phyloP scores from a whole-genome alignment of 2,329 filamentous ascomycete genomes.

The Fusarium buharicum region DNA sequence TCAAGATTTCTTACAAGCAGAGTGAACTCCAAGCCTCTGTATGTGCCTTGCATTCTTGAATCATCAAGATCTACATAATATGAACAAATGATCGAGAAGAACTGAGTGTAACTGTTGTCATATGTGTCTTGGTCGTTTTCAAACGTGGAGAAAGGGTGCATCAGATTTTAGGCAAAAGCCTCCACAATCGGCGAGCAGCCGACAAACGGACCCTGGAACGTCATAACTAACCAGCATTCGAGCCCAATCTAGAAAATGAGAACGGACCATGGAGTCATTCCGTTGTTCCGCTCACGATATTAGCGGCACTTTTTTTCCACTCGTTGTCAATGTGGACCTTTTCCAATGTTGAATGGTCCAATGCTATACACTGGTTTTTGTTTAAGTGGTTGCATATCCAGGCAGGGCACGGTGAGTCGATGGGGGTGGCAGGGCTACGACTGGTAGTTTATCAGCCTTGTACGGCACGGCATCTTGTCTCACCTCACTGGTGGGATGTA shows the following conservation, averaged over 20 bases:
- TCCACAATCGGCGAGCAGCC: too few species aligned
- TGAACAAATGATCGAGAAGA: background rate
- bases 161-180: conserved; percentile 41
- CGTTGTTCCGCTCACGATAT: background rate
- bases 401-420: conserved; percentile 25
- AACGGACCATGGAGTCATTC: conserved; percentile 23
- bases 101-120: background rate
- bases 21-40: background rate
- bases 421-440: conserved; percentile 24
- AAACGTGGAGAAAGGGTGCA: conserved; percentile 15
- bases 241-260: conserved; percentile 2
- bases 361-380: conserved; percentile 5
- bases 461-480: conserved; percentile 26
- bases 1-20: background rate
- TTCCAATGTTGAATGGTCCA: background rate
- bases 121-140: conserved; percentile 6
- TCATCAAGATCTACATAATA: conserved; percentile 19
- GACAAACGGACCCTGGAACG: conserved; percentile 13
- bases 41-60: conserved; percentile 28
- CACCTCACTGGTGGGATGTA: conserved; percentile 11
- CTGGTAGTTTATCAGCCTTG: conserved; percentile 27
- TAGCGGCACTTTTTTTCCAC: conserved; percentile 15
- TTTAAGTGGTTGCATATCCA: conserved; percentile 37
- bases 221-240: conserved; percentile 4
- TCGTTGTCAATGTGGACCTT: background rate